Evolutionary conservation across 768 basidiomycete genomes (phyloP), one percentile per base, ranked within the genome.

Genomic region (Cyathus striatus): DNA sequence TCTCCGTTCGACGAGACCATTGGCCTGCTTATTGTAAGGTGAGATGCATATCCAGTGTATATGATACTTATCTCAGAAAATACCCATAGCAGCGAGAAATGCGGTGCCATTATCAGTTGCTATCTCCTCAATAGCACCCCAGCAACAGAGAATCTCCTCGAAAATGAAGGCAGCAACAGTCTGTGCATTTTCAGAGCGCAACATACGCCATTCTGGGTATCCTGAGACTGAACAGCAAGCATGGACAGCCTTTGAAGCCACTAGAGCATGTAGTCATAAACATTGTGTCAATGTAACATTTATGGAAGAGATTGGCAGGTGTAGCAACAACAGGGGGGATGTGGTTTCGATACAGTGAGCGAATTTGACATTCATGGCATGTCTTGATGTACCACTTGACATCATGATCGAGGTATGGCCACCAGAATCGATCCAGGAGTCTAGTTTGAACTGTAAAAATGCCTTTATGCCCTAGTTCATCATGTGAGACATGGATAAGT

Each of bases 21-120:
- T 73, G 0, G 66, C 65, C 2, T 52, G 58, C 0, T 63, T 71
- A 40, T 75, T 75, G 52, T 73, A 75, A 0, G 61, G 51, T 0
- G 62, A 68, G 2, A 75, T 70, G 0, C 54, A 44, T 10, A 75
- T 72, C 27, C 71, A 66, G 0, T 46, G 40, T 14, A 75, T 69
- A 2, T 63, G 42, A 14, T 64, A 64, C 7, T 49, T 47, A 10
- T 50, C 42, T 5, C 45, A 39, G 0, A 61, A 41, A 30, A 33
- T 47, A 3, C 52, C 38, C 5, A 49, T 10, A 1, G 58, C 66
- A 0, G 51, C 45, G 1, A 65, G 22, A n/a, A 61, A 63, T 0
- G 57, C 56, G 0, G 58, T 48, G 0, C 66, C 62, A 38, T 70
- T 71, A 46, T 67, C 64, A 0, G 59, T 60, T 2, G 66, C 55